Conservation (phyloP, 805 yeast genomes). For the Brettanomyces naardenensis region DNA sequence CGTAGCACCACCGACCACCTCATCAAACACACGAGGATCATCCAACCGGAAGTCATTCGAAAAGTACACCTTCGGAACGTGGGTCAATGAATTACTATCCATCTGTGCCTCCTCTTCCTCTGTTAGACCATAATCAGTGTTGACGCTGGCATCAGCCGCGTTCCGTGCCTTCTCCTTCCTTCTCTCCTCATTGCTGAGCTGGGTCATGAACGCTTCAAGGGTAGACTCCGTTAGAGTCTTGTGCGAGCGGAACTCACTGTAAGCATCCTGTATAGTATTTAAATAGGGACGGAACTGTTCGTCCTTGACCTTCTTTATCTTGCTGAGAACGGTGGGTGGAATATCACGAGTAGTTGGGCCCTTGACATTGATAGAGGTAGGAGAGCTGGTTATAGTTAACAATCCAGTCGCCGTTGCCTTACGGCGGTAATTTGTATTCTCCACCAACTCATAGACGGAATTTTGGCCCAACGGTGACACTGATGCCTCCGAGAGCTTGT, state of each 20-base stretch:
- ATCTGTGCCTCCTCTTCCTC: conserved; percentile 18
- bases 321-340: conserved; percentile 66
- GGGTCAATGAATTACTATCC: conserved; percentile 25
- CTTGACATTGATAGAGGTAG: conserved; percentile 38
- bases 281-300: conserved; percentile 38
- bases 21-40: conserved; percentile 76
- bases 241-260: conserved; percentile 33
- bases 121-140: conserved; percentile 4
- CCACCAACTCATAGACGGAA: conserved; percentile 69
- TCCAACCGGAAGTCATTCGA: conserved; percentile 69
- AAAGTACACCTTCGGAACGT: conserved; percentile 66
- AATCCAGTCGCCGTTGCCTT: conserved; percentile 24
- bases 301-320: conserved; percentile 37
- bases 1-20: conserved; percentile 57
- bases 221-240: conserved; percentile 37
- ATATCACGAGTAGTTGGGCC: conserved; percentile 79
- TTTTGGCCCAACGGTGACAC: conserved; percentile 61
- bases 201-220: conserved; percentile 27
- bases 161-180: conserved; percentile 3
- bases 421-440: conserved; percentile 40
- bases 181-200: conserved; percentile 17
- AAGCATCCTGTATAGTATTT: conserved; percentile 34
- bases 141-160: conserved; percentile 5
- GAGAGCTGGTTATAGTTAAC: conserved; percentile 24
- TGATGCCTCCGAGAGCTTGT: conserved; percentile 29